phyloP scores from a whole-genome alignment of 2,329 filamentous ascomycete species.

The Stagonosporopsis chrysanthemi region DNA sequence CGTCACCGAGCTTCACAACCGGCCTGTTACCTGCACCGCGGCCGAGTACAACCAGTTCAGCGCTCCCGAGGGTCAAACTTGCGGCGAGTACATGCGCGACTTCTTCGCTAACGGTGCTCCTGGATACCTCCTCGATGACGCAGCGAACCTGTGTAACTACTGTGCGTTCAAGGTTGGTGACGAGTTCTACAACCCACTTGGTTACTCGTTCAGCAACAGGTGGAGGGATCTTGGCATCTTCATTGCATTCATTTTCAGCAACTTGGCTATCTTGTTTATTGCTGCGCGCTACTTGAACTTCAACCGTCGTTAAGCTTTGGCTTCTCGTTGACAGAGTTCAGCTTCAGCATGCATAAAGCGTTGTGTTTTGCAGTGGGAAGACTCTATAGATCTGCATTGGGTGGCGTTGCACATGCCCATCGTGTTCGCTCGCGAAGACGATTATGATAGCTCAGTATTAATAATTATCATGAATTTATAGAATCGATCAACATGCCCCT shows the following conservation, averaged over 20 bases:
- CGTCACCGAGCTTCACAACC: constrained; percentile 75
- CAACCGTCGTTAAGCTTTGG: constrained; percentile 45
- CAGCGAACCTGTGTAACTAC: constrained; percentile 75
- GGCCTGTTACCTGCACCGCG: constrained; percentile 66
- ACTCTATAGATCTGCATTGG: constrained; percentile 22
- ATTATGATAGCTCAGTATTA: constrained; percentile 1
- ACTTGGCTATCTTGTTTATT: constrained; percentile 70
- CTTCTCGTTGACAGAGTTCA: neutral
- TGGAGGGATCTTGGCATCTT: constrained; percentile 88
- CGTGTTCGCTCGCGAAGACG: neutral
- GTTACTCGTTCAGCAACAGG: constrained; percentile 70
- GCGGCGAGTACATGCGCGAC: constrained; percentile 75
- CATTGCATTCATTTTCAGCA: constrained; percentile 76
- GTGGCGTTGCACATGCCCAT: constrained; percentile 16
- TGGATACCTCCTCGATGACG: constrained; percentile 75
- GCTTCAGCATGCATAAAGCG: constrained; percentile 4
- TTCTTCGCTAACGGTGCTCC: constrained; percentile 74
- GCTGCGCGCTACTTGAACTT: constrained; percentile 61
- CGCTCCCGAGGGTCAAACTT: constrained; percentile 70
- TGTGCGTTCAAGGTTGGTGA: constrained; percentile 83
- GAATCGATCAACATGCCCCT: neutral
- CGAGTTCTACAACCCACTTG: constrained; percentile 75
- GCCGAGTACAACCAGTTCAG: constrained; percentile 73
- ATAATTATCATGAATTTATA: neutral
- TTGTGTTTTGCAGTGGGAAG: constrained; percentile 8